Base-by-base conservation (phyloP, 192 early-diverging fungal species). In the Coemansia sp. region DNA sequence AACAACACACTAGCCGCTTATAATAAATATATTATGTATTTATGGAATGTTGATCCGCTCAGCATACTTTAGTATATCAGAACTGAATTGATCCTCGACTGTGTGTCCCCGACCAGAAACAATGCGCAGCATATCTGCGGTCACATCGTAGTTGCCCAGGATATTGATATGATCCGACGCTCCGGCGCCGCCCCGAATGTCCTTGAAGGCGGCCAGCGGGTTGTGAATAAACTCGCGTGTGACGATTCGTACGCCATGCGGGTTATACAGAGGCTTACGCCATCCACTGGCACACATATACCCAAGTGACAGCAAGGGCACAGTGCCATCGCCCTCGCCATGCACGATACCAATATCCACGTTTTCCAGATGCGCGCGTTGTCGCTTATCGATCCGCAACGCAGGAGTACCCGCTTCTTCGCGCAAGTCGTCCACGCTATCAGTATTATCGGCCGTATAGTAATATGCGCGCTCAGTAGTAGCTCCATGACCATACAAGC, bases 211-310 rank as follows among this genome's bases (percentile, higher is more conserved):
- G 7, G 85, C 83, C 61, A 83, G 70, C 41, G 80, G 78, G 52
- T 81, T 83, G 49, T 94, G 87, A 52, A 70, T 62, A 76, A 88
- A 92, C 80, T 97, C 95, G 29, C 90, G 83, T 1, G 91, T 88
- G 16, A 93, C 88, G 3, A 95, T 74, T 4, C 87, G 77, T 58
- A 91, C 84, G n/a, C 82, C 83, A 47, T 87, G 80, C 33, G 95
- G 95, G 73, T 97, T 97, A 71, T 91, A 96, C 64, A 93, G 82
- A 11, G 86, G 81, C 72, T 92, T 88, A 43, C 85, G 87, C 95
- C 95, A 97, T 16, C 92, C 95, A 11, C 87, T 80, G 13, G 86
- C 85, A 65, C 94, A 95, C 95, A 97, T 97, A 76, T 93, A 95
- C 5, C 94, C 94, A 3, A 91, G 80, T 8, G 93, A 95, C 34